Base-by-base conservation (phyloP, 768 basidiomycete genomes). In the Tremella yokohamensis region DNA sequence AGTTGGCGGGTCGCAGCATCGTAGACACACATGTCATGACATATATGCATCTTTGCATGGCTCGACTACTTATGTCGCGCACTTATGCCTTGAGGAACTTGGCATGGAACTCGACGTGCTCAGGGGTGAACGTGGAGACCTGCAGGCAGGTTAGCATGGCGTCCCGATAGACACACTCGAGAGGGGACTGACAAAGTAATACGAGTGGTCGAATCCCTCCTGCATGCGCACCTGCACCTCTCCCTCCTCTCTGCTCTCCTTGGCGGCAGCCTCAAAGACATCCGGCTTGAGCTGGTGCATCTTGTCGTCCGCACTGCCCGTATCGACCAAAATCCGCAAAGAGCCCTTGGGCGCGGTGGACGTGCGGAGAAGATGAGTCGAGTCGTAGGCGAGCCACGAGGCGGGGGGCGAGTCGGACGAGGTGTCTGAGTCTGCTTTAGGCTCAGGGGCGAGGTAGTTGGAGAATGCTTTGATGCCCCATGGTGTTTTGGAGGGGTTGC, bases 381-480 rank as follows among this genome's bases (percentile, higher is more conserved):
- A 88, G 73, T 98, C 96, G 69, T 93, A 89, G 57, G 75, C 77
- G 57, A 82, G 82, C 4, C 87, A 94, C 78, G 96, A 91, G 81
- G 45, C 85, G 62, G 19, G 90, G 87, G 34, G 85, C 16, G 7
- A 25, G n/a, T 16, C 8, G 64, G 64, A 18, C 57, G 52, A 4
- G 62, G n/a, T n/a, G n/a, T n/a, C n/a, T n/a, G n/a, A n/a, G 60
- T 19, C 48, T 52, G 34, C 49, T 50, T 44, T 29, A 4, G 4
- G 11, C 1, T 16, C 25, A 6, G 44, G 44, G 49, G 82, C 78
- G 20, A 97, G 83, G 78, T 94, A 97, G 15, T 90, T 89, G 2
- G 68, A 72, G 79, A 98, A 96, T 1, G 91, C 93, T 73, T 92
- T 94, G 70, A 86, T 80, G 20, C 94, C 94, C 94, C 94, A 97